Base-by-base conservation (phyloP, 129 eudicot genomes). In the Centella asiatica region DNA sequence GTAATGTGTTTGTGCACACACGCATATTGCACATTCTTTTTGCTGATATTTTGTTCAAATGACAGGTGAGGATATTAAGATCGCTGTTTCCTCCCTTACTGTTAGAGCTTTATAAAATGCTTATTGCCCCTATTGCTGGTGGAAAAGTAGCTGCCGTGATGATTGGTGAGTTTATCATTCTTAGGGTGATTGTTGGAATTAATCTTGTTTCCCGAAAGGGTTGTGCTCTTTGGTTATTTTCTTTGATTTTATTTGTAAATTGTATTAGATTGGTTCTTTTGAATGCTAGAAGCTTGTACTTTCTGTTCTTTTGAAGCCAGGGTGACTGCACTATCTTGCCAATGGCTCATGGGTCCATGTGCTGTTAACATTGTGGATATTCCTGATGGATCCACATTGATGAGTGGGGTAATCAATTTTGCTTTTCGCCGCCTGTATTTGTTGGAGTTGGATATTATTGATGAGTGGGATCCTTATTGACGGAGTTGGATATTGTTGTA, bases 331-430 rank as follows among this genome's bases (percentile, higher is more conserved):
- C 8, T 87, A 56, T 81, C 98, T 57, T 90, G 98, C 68, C 90
- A 80, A 34, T 90, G 98, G 94, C 94, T 90, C 51, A 90, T 90
- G 98, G 98, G 95, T 46, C 75, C 69, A 14, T 87, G 98, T 72
- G 70, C 69, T 0, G 95, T 90, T 54, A 90, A 90, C 75, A 56
- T 73, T 23, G 87, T 90, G 8, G 79, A 86, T 40, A 85, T 87
- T 60, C 82, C 88, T 4, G 65, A 77, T 77, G 98, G 98, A 62
- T 80, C 87, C 39, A 74, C 88, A n/a, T 74, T 74, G 77, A 72
- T 76, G 63, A 87, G 78, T 54, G 98, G 95, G 87, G 97, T 90
- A 76, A 57, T 52, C 53, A 25, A 66, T 68, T 59, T 44, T 13
- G 55, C 28, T 49, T 51, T 42, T 52, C 22, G 15, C 56, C 39